Evolutionary conservation across 805 yeast genomes (phyloP), one percentile per base, ranked within the genome.

Genomic region (Millerozyma acaciae): DNA sequence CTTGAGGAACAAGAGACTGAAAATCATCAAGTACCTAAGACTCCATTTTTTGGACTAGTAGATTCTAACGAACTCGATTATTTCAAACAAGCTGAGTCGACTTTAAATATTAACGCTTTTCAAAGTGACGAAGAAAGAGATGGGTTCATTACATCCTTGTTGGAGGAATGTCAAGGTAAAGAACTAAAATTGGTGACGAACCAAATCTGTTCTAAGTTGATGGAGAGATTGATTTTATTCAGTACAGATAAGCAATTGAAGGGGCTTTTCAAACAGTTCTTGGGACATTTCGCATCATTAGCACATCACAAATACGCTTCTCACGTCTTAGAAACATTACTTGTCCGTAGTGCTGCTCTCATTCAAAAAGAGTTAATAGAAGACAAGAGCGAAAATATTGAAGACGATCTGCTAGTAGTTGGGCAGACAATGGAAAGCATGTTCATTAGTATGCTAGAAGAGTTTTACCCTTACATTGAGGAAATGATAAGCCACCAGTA

Each of bases 131-230:
- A 85, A 34, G 97, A 89, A 43, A 74, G 80, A 45, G 57, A 55
- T 6, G 80, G 82, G 2, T 88, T 90, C 50, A 78, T 86, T 19
- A 58, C 72, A 3, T 80, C 93, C 47, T 84, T 90, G 2, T 70
- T 89, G 44, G 90, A 82, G 43, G 98, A 93, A 62, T 75, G 88
- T 15, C 69, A 73, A 30, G 96, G 96, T 2, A 88, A 89, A 48
- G 97, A 90, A 58, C 65, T 93, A 45, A 90, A 93, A 57, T 68
- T 90, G 25, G 96, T 84, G 4, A 90, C 96, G 2, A 89, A 90
- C 51, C 97, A 89, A 52, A 87, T 90, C 37, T 88, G 97, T 57
- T 90, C 97, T 16, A 90, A 90, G 55, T 68, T 93, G 38, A 71
- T 93, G 68, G 98, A 90, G 59, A 70, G 98, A 51, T 63, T 90